Base-by-base conservation (phyloP, 805 yeast species). In the Starmerella potacharoeniae region DNA sequence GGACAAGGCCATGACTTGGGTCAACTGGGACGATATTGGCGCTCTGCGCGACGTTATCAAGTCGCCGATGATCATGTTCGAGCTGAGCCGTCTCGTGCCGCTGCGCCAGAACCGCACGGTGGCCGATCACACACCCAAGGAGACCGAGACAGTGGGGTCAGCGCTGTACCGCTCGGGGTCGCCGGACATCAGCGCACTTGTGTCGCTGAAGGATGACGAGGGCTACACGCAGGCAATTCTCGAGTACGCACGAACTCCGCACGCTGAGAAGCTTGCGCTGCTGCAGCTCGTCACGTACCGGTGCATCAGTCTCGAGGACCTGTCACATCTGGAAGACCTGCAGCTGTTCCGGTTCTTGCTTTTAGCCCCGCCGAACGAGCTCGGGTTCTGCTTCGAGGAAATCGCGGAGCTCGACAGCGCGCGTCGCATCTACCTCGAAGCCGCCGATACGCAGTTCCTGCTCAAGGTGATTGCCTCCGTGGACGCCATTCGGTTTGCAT, bases 301-400 rank as follows among this genome's bases (percentile, higher is more conserved):
- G 7, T 55, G 53, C 11, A 55, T 56, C 17, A 41, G 33, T 2
- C 44, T 60, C 11, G 45, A 43, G 2, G 58, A 54, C 11, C 42
- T 55, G 6, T 30, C 51, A 1, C 35, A 22, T 6, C 17, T 44
- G 8, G 43, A 37, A 7, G 42, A 51, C 6, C 17, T 37, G 9
- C 34, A 35, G 9, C 36, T 59, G 17, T 34, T 56, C 17, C 13
- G 51, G 5, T 50, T 52, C 22, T 31, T 60, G 43, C 37, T 60
- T 49, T 49, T 60, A 22, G 56, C 53, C 5, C 59, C 59, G 6
- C 41, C 54, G 7, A 49, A 36, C 46, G 63, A 59, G 49, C 4
- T 57, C 10, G 63, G 60, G 2, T 51, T 60, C 51, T 46, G 51
- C 16, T 43, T 35, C 11, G 63, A 60, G 39, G 63, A 60, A 28